Evolutionary conservation across 305 asterid species (phyloP), one percentile per base, ranked within the genome.

Genomic region (Nicotiana rustica): DNA sequence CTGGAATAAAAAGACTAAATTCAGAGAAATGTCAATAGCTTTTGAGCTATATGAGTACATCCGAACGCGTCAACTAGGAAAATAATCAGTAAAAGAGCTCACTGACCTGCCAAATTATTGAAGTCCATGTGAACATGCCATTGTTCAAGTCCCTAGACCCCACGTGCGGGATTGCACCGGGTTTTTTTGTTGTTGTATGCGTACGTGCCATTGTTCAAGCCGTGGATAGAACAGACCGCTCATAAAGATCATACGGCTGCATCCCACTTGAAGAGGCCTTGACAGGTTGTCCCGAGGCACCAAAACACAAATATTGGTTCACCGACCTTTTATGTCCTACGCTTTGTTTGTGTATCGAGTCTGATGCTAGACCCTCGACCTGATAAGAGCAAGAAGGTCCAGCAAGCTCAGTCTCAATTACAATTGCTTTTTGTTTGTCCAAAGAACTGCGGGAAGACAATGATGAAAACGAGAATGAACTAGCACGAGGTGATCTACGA

Each of bases 401-500:
- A 2, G 87, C 84, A 2, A 84, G 83, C 82, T 86, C 90, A 4
- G 56, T 85, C 81, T 88, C 96, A n/a, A 83, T 75, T n/a, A 64
- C 60, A 3, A 83, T 70, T 52, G 91, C 92, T 67, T 88, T 88
- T 52, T 83, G 93, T 29, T 85, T 85, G 14, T 94, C 98, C 85
- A 83, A 21, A 0, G 97, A 95, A 67, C 92, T 85, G 2, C 83
- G 92, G 0, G 97, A 94, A 10, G 99, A 94, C 13, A 89, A 36
- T 0, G 97, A 94, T 7, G 91, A 12, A 79, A 90, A 91, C 0
- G 98, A 93, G 81, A 94, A 90, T 4, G 98, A 96, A 73, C 93
- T 94, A 2, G 98, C 95, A 15, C 92, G 90, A 81, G 83, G 33
- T 8, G 98, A 92, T 7, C 93, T 77, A 2, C 87, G 89, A 41